Conservation (phyloP, 2,329 filamentous ascomycete species). For the Penicillium crustosum region DNA sequence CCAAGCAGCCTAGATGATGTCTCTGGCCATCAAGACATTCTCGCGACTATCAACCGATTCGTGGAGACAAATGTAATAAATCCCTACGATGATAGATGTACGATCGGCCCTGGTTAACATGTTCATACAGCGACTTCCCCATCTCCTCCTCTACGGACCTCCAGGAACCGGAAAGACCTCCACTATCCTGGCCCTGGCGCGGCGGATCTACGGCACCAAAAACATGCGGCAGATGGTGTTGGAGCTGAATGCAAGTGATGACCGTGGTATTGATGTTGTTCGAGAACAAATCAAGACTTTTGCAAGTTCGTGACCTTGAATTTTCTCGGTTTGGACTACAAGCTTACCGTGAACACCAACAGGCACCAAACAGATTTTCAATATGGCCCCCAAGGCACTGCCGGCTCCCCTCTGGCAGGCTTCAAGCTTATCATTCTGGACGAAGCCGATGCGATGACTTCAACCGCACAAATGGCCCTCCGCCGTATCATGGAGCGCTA, state of each 20-base stretch:
- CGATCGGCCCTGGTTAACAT: conserved; percentile 1
- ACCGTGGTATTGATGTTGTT: conserved; percentile 96
- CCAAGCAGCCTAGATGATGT: conserved; percentile 87
- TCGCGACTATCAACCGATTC: conserved; percentile 97
- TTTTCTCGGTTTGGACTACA: not conserved
- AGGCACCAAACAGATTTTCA: conserved; percentile 92
- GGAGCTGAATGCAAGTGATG: conserved; percentile 95
- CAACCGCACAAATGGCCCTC: conserved; percentile 95
- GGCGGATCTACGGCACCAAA: conserved; percentile 84
- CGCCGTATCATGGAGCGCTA: conserved; percentile 99
- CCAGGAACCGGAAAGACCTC: conserved; percentile 98
- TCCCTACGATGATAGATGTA: not conserved
- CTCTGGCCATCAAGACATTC: conserved; percentile 93
- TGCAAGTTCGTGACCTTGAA: conserved; percentile 57
- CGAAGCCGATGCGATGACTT: conserved; percentile 99
- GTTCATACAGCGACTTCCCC: conserved; percentile 67
- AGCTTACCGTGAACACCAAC: not conserved
- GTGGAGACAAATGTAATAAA: conserved; percentile 75
- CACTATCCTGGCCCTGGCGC: conserved; percentile 87
- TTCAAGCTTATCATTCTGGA: conserved; percentile 98
- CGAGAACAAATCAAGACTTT: conserved; percentile 99
- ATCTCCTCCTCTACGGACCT: conserved; percentile 93
- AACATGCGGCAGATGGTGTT: conserved; percentile 99
- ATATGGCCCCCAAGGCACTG: conserved; percentile 52
- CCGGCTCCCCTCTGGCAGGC: conserved; percentile 58